phyloP scores from a whole-genome alignment of 2,329 filamentous ascomycete species.

The Cordyceps militaris region DNA sequence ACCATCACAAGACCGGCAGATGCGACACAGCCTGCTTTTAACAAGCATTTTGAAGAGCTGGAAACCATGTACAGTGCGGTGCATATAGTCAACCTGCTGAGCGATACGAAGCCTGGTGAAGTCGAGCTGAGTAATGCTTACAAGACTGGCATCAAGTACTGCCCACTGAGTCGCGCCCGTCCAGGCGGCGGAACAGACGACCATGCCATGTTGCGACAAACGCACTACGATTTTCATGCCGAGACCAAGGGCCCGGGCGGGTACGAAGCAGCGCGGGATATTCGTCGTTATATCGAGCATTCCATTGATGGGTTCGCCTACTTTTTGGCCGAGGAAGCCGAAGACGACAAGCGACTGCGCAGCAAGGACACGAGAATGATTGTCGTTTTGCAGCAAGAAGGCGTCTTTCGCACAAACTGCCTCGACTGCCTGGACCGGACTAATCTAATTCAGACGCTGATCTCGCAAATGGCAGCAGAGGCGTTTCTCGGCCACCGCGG shows the following conservation, averaged over 20 bases:
- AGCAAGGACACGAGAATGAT: conserved; percentile 42
- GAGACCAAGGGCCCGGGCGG: conserved; percentile 81
- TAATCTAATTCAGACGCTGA: conserved; percentile 91
- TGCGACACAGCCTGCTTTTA: conserved; percentile 88
- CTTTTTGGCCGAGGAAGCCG: conserved; percentile 69
- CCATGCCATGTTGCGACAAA: conserved; percentile 69
- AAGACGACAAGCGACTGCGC: conserved; percentile 40
- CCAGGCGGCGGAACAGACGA: conserved; percentile 48
- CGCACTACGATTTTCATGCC: conserved; percentile 94
- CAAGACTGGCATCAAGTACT: conserved; percentile 67
- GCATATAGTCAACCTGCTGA: conserved; percentile 91
- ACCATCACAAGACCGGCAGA: conserved; percentile 80
- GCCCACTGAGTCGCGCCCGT: conserved; percentile 57
- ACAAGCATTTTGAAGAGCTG: conserved; percentile 88
- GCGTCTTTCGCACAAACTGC: conserved; percentile 94
- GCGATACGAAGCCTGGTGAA: conserved; percentile 79
- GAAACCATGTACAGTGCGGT: conserved; percentile 82
- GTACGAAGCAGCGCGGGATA: conserved; percentile 84
- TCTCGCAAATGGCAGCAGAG: conserved; percentile 89
- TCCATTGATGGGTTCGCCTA: conserved; percentile 90
- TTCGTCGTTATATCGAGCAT: conserved; percentile 67
- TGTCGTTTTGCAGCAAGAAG: conserved; percentile 81
- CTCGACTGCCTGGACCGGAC: conserved; percentile 93
- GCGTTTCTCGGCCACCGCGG: conserved; percentile 69
- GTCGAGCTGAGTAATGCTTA: conserved; percentile 76